phyloP scores from a whole-genome alignment of 257 asterid species.

The Hygrophila difformis region DNA sequence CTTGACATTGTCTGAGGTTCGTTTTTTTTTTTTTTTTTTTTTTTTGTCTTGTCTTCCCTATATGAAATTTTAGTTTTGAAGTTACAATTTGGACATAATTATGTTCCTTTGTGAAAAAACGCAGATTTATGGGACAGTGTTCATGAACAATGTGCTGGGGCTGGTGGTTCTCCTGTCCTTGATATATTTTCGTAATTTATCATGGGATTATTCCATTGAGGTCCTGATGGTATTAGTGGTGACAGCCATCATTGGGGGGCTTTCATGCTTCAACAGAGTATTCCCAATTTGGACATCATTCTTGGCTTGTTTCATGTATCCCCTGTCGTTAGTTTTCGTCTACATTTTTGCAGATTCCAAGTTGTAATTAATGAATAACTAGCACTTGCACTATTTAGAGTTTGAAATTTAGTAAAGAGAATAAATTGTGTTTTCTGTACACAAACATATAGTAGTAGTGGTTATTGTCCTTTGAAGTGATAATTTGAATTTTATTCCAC shows the following conservation, averaged over 20 bases:
- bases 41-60: too few relatives aligned
- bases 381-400: too few relatives aligned
- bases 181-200: conserved; percentile 29
- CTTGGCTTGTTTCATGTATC: conserved; percentile 37
- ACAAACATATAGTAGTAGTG: too few relatives aligned
- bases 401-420: too few relatives aligned
- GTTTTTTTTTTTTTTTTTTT: too few relatives aligned
- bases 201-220: conserved; percentile 39
- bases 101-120: neutral
- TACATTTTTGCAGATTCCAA: conserved; percentile 27
- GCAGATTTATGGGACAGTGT: conserved; percentile 56
- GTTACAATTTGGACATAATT: neutral
- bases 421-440: too few relatives aligned
- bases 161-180: conserved; percentile 39
- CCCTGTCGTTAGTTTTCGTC: conserved; percentile 40
- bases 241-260: conserved; percentile 32
- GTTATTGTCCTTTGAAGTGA: too few relatives aligned
- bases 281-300: conserved; percentile 36
- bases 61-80: neutral
- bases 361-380: too few relatives aligned
- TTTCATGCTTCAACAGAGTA: conserved; percentile 26
- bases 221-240: conserved; percentile 32
- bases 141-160: conserved; percentile 50
- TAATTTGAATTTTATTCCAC: too few relatives aligned
- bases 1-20: conserved; percentile 53